Conservation (phyloP, 345 rosid genomes). For the Alliaria petiolata region DNA sequence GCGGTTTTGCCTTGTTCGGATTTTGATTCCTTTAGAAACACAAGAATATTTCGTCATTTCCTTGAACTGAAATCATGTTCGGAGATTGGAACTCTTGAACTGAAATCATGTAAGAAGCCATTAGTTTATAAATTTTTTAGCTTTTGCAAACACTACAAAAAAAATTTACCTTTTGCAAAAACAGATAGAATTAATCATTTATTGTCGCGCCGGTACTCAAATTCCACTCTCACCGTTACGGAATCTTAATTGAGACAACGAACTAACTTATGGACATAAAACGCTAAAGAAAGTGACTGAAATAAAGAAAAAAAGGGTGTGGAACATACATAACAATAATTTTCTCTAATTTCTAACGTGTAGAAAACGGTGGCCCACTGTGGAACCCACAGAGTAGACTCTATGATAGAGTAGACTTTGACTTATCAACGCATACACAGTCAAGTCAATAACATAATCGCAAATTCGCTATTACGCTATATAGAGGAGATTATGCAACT, state of each 20-base stretch:
- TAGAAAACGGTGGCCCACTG: conserved; percentile 7
- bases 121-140: neutral
- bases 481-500: too few relatives aligned
- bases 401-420: conserved; percentile 25
- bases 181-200: too few relatives aligned
- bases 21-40: too few relatives aligned
- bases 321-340: neutral
- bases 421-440: conserved; percentile 18
- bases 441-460: neutral
- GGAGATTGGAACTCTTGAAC: conserved; percentile 1
- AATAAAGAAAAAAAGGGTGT: neutral
- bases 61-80: neutral
- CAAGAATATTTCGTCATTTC: too few relatives aligned
- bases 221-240: neutral
- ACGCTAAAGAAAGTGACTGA: neutral
- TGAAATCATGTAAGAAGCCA: neutral
- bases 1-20: neutral
- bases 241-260: neutral
- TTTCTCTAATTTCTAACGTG: neutral
- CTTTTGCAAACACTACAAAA: too few relatives aligned
- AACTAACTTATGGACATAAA: conserved; percentile 1
- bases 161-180: too few relatives aligned
- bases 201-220: too few relatives aligned
- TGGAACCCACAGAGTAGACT: conserved; percentile 23
- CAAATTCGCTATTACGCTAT: too few relatives aligned